phyloP scores from a whole-genome alignment of 352 stramenopile genomes.

The Phytophthora hibernalis region DNA sequence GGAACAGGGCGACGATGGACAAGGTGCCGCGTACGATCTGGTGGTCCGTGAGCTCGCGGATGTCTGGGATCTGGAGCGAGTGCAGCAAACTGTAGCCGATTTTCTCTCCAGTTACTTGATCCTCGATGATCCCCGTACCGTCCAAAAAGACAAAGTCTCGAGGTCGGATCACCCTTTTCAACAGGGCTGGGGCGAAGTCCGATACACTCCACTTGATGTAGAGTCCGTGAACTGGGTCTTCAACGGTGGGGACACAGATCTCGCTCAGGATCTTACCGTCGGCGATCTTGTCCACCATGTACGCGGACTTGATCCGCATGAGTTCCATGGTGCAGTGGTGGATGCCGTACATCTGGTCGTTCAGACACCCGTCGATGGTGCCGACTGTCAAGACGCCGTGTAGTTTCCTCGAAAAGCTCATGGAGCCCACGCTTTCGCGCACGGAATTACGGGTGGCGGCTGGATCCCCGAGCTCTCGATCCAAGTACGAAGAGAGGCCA shows the following conservation, averaged over 20 bases:
- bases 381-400: constrained; percentile 40
- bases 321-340: constrained; percentile 54
- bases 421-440: constrained; percentile 34
- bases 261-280: constrained; percentile 54
- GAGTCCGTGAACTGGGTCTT: constrained; percentile 60
- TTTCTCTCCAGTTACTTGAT: constrained; percentile 38
- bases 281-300: constrained; percentile 55
- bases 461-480: constrained; percentile 28
- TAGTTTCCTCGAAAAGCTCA: constrained; percentile 44
- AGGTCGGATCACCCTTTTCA: constrained; percentile 44
- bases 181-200: constrained; percentile 31
- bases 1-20: constrained; percentile 44
- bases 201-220: constrained; percentile 71
- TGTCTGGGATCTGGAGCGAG: constrained; percentile 48
- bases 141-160: constrained; percentile 73
- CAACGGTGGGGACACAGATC: constrained; percentile 41
- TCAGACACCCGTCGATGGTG: constrained; percentile 42
- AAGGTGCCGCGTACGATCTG: constrained; percentile 50
- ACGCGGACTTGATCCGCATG: constrained; percentile 64
- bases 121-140: constrained; percentile 43
- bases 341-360: constrained; percentile 71
- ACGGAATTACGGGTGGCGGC: constrained; percentile 15
- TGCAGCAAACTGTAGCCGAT: constrained; percentile 65
- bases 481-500: constrained; percentile 34
- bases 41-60: constrained; percentile 44